These are phyloP conservation scores for Neoboletus subvelutipes DNA, from an alignment of 768 basidiomycete genomes.

Conservation along the genomic window DNA sequence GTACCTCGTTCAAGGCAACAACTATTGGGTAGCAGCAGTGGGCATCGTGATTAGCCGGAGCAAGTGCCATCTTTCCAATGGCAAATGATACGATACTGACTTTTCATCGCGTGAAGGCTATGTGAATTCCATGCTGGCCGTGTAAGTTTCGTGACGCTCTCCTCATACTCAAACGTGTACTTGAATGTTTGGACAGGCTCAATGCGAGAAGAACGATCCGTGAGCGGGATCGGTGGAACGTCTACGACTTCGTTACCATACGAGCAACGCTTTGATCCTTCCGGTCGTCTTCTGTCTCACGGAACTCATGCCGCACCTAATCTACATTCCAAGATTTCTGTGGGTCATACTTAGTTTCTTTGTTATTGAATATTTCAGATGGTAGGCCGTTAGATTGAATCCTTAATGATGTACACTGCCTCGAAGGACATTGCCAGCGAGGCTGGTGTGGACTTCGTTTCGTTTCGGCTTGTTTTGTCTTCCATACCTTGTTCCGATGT, in stretches of 20 bases:
- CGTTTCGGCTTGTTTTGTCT: not conserved
- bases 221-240: not conserved
- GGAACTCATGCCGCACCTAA: not conserved
- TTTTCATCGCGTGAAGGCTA: not conserved
- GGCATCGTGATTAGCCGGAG: too few relatives aligned
- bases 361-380: too few relatives aligned
- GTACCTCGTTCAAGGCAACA: too few relatives aligned
- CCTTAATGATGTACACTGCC: not conserved
- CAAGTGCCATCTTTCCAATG: too few relatives aligned
- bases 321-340: not conserved
- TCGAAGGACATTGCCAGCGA: too few relatives aligned
- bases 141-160: slow-evolving; percentile 12
- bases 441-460: not conserved
- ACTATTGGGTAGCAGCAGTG: too few relatives aligned
- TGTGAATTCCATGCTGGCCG: slow-evolving; percentile 16
- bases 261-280: not conserved
- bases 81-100: slow-evolving; percentile 1
- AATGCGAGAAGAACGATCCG: slow-evolving; percentile 12
- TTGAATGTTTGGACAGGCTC: slow-evolving; percentile 1
- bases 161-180: too few relatives aligned
- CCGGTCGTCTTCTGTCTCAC: too few relatives aligned
- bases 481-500: not conserved
- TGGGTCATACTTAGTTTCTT: too few relatives aligned
- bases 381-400: too few relatives aligned
- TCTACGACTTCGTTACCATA: not conserved